Base-by-base conservation (phyloP, 306 rosid species). In the Cicer judaicum region DNA sequence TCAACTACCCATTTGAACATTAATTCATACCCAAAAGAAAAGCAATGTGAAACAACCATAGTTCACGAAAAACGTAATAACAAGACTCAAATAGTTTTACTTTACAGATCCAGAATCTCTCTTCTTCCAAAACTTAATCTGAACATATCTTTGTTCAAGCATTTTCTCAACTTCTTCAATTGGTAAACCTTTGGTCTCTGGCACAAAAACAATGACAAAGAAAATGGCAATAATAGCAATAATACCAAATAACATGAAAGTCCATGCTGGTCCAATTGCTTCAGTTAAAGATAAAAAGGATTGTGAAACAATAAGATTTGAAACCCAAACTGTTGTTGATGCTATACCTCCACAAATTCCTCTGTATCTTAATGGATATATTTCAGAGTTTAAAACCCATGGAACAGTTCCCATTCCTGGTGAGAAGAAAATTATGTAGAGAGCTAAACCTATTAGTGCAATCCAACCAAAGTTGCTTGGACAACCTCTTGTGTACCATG, bases 331-430 rank as follows among this genome's bases (percentile, higher is more conserved):
- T 0, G 88, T 75, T 5, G 92, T 88, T 4, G 92, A 88, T 13
- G 96, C 96, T 24, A 87, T 86, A 64, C 96, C 96, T 18, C 89
- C 92, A 41, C 92, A 88, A 13, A 86, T 10, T 12, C 90, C 92
- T 64, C 92, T 75, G 1, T 76, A 87, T 46, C 96, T 65, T 14
- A 87, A 24, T 0, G 96, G 96, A 47, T 90, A 90, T 7, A 90
- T 90, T 80, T 90, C 92, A 14, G 96, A 88, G 68, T 90, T 90
- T 6, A 90, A 74, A 68, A 88, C 89, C 96, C 96, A 90, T 16
- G 96, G 92, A 50, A 83, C 85, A 5, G 89, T 86, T 48, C 90
- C 96, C 96, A 86, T 88, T 2, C 96, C 92, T 0, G 90, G 92
- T 12, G 96, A 84, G 72, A 88, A 90, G 82, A 61, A 86, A 2